Conservation (phyloP, 1,139 yeast species). For the Blastobotrys buckinghamii region DNA sequence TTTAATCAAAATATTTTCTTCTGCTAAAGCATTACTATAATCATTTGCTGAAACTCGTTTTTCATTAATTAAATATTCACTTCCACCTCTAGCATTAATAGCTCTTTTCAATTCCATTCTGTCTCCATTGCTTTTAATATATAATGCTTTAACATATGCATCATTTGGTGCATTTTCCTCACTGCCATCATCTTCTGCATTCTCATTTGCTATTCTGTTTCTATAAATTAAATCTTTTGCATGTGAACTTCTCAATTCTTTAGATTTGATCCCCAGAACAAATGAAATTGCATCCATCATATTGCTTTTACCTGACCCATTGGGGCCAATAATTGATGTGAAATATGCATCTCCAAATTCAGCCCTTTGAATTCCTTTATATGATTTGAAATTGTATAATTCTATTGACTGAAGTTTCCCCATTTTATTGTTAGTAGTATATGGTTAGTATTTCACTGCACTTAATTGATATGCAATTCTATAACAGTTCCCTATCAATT, state of each 20-base stretch:
- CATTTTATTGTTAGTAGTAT: too few species aligned
- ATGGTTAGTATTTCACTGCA: too few species aligned
- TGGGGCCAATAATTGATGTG: conserved; percentile 93
- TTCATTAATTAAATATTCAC: conserved; percentile 67
- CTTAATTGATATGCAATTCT: too few species aligned
- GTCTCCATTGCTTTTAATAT: conserved; percentile 51
- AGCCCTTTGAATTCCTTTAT: conserved; percentile 65
- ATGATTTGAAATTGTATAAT: conserved; percentile 84
- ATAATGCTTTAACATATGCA: conserved; percentile 80
- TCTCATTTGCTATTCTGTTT: conserved; percentile 43
- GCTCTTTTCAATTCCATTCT: conserved; percentile 25
- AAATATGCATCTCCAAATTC: conserved; percentile 82
- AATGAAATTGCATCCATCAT: conserved; percentile 98
- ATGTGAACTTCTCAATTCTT: conserved; percentile 69
- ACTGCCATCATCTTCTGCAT: conserved; percentile 20
- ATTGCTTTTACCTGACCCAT: conserved; percentile 96
- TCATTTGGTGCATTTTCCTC: conserved; percentile 42
- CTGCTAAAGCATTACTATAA: conserved; percentile 60
- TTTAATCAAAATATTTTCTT: conserved; percentile 80
- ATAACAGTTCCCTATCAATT: too few species aligned
- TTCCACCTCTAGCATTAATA: conserved; percentile 42
- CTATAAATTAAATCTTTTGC: conserved; percentile 76
- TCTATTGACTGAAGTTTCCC: conserved; percentile 30
- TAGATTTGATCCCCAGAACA: conserved; percentile 79
- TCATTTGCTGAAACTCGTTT: conserved; percentile 55